Conservation (phyloP, 129 eudicot genomes). For the Flaveria sonorensis region DNA sequence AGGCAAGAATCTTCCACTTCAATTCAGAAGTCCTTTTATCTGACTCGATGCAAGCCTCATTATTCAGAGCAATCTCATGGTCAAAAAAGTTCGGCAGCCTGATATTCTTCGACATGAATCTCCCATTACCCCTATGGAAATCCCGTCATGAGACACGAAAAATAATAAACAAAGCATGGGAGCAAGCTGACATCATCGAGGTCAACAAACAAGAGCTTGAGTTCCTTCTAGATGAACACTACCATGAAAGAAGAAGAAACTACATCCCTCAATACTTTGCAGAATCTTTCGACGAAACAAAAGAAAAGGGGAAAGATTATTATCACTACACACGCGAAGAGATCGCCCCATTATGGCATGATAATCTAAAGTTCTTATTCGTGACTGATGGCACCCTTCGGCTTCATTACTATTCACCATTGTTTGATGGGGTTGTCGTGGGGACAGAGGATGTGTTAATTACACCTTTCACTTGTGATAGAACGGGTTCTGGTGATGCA, state of each 20-base stretch:
- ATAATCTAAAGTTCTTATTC: slow-evolving; percentile 62
- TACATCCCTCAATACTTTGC: slow-evolving; percentile 77
- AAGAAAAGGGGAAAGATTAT: slow-evolving; percentile 52
- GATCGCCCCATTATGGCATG: slow-evolving; percentile 84
- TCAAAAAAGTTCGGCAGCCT: slow-evolving; percentile 79
- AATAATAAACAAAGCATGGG: slow-evolving; percentile 75
- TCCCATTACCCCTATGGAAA: slow-evolving; percentile 86
- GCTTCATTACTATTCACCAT: slow-evolving; percentile 74
- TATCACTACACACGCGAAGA: slow-evolving; percentile 89
- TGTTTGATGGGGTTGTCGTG: slow-evolving; percentile 77
- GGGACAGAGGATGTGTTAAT: slow-evolving; percentile 95
- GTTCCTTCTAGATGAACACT: slow-evolving; percentile 74
- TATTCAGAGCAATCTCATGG: slow-evolving; percentile 70
- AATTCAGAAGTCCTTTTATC: slow-evolving; percentile 83
- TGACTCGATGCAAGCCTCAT: slow-evolving; percentile 60
- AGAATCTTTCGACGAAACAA: slow-evolving; percentile 62
- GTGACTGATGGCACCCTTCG: slow-evolving; percentile 94
- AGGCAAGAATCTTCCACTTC: slow-evolving; percentile 92
- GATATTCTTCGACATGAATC: slow-evolving; percentile 79
- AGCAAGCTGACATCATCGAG: slow-evolving; percentile 75
- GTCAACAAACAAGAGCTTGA: slow-evolving; percentile 84
- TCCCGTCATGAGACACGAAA: slow-evolving; percentile 77
- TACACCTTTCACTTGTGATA: slow-evolving; percentile 89
- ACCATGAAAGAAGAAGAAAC: slow-evolving; percentile 66
- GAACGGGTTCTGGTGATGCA: slow-evolving; percentile 98